Evolutionary conservation across 2,329 filamentous ascomycete species (phyloP), one percentile per base, ranked within the genome.

Genomic region (Verruconis gallopava): DNA sequence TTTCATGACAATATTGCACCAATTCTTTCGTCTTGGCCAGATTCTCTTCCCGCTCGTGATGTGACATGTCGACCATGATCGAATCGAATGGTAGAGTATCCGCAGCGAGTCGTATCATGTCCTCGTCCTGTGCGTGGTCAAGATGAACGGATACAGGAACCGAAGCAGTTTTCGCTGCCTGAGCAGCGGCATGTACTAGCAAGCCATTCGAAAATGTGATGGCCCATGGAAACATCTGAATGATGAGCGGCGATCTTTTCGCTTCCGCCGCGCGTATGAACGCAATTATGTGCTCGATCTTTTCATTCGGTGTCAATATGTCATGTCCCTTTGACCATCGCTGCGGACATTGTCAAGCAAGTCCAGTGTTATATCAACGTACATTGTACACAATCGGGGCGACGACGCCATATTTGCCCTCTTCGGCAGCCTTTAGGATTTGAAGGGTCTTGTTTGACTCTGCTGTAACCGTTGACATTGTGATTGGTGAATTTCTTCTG

Each of bases 31-130:
- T 84, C 53, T 73, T 67, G 2, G 67, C 63, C 28, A 85, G 63
- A 53, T 85, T 85, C 60, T 83, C 78, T 42, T 71, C 76, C 50
- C 76, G 77, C 53, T 80, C 77, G 53, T 80, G 75, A 54, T 84
- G 79, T 44, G 69, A 75, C 79, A 85, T 85, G 58, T 85, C 81
- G 0, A 84, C 74, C 78, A 83, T 82, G 56, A 82, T 82, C 51
- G 68, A 72, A 58, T 82, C 78, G 54, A 81, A 81, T 14, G 56
- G 56, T 2, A 67, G 65, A 30, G 73, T 65, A 20, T 48, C 38
- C 3, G 49, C 50, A 5, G 55, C 56, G 34, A 38, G 43, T 49
- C 52, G 50, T 43, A 58, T 54, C 22, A 61, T 46, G 13, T 55
- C 58, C 1, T 57, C 56, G 45, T 59, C 56, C 45, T 60, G 58